Conservation (phyloP, 2,329 filamentous ascomycete genomes). For the Neofusicoccum umdonicola region DNA sequence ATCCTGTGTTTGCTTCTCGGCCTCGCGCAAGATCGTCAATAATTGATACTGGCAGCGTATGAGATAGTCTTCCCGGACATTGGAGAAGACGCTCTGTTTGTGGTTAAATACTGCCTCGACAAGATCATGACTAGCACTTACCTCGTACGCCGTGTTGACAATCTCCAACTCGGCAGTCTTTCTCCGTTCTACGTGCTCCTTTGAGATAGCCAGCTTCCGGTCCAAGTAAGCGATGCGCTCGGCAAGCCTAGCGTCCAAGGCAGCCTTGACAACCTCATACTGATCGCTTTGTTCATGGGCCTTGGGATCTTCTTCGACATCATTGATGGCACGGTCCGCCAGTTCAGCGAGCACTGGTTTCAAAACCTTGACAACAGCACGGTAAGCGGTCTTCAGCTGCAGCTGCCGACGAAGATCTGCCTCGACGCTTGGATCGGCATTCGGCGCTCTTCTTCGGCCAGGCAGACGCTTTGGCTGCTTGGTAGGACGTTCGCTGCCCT, state of each 20-base stretch:
- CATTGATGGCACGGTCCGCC: conserved; percentile 58
- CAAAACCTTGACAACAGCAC: conserved; percentile 60
- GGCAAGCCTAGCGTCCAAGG: conserved; percentile 51
- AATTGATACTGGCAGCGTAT: conserved; percentile 37
- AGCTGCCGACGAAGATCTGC: conserved; percentile 57
- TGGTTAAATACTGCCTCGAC: no score
- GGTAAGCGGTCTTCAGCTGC: conserved; percentile 64
- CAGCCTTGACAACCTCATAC: conserved; percentile 50
- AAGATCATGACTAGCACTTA: conserved; percentile 21
- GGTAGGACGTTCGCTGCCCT: conserved; percentile 32
- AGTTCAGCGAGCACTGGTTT: conserved; percentile 66
- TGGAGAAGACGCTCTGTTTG: conserved; percentile 13
- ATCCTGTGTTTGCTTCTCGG: conserved; percentile 25
- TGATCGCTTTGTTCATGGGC: conserved; percentile 55
- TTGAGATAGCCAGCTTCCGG: conserved; percentile 36
- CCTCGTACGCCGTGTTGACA: conserved; percentile 35
- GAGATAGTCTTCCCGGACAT: conserved; percentile 31
- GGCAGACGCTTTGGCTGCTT: conserved; percentile 39
- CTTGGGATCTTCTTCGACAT: conserved; percentile 55
- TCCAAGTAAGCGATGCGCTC: conserved; percentile 38
- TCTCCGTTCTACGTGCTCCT: conserved; percentile 36
- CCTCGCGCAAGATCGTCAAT: conserved; percentile 24
- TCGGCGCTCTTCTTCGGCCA: conserved; percentile 47
- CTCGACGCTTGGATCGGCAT: conserved; percentile 47
- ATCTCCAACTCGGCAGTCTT: conserved; percentile 35